Percentiles rank a stretch among this genome's conserved stretches.
These are phyloP conservation scores for Rossbeevera mucosa DNA, from an alignment of 768 basidiomycete species.

Conservation along the genomic window DNA sequence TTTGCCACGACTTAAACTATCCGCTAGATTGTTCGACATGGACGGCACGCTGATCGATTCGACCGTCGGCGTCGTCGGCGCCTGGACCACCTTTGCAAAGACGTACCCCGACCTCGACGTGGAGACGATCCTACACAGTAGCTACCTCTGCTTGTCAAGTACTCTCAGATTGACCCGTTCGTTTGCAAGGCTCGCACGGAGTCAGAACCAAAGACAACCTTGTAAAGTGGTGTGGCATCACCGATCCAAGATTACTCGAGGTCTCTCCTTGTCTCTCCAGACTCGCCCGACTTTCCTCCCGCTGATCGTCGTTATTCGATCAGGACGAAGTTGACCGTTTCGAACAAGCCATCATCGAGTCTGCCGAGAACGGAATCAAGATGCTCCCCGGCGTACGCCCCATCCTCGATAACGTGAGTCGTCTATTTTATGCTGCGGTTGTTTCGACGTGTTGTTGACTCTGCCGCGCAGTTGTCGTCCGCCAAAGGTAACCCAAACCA, in stretches of 20 bases:
- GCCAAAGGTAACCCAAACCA: slow-evolving; percentile 45
- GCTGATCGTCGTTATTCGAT: slow-evolving; percentile 4
- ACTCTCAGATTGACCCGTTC: no score
- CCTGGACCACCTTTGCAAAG: slow-evolving; percentile 74
- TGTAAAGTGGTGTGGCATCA: slow-evolving; percentile 62
- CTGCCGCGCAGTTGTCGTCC: slow-evolving; percentile 23
- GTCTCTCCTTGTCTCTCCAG: slow-evolving; percentile 35
- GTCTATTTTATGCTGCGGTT: not conserved
- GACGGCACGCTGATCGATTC: slow-evolving; percentile 82
- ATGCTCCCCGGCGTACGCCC: slow-evolving; percentile 66
- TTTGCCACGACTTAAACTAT: not conserved
- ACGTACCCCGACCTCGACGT: slow-evolving; percentile 66
- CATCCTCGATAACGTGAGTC: slow-evolving; percentile 52
- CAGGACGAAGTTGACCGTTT: slow-evolving; percentile 74
- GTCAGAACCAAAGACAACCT: slow-evolving; percentile 83
- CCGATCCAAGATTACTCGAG: slow-evolving; percentile 63
- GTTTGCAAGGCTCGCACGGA: slow-evolving; percentile 63
- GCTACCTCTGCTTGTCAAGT: slow-evolving; percentile 23
- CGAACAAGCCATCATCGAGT: slow-evolving; percentile 71
- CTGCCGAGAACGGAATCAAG: slow-evolving; percentile 57
- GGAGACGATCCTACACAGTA: slow-evolving; percentile 57
- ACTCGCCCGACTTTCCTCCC: not conserved
- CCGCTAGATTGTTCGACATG: slow-evolving; percentile 69
- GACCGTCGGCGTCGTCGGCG: slow-evolving; percentile 74
- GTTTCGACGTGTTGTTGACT: slow-evolving; percentile 4